phyloP scores from a whole-genome alignment of 2,329 filamentous ascomycete genomes.

The Juglanconis sp. region DNA sequence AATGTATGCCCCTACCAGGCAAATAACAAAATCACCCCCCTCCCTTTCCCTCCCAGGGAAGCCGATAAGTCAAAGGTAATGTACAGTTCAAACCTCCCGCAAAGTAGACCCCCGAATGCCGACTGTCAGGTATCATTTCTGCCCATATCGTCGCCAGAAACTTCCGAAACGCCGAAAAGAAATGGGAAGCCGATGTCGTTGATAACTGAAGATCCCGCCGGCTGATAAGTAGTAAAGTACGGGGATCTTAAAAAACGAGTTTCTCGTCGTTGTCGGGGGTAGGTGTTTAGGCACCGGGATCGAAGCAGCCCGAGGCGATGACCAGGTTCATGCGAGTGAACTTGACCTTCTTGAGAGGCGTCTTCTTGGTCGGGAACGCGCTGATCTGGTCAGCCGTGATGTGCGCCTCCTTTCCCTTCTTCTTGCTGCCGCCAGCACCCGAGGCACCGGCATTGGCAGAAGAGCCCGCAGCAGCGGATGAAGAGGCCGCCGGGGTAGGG shows the following conservation, averaged over 20 bases:
- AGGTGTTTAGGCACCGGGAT: constrained; percentile 23
- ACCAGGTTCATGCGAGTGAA: constrained; percentile 96
- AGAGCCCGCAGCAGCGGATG: constrained; percentile 31
- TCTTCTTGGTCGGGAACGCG: constrained; percentile 94
- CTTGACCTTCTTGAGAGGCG: constrained; percentile 85
- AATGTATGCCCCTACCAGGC: too few relatives aligned
- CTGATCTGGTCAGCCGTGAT: constrained; percentile 92
- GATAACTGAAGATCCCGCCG: not conserved
- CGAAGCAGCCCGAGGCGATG: constrained; percentile 73
- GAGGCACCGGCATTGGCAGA: constrained; percentile 27
- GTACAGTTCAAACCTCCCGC: not conserved
- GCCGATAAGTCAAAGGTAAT: not conserved
- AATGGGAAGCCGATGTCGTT: not conserved
- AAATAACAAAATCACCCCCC: too few relatives aligned
- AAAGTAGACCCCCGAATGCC: not conserved
- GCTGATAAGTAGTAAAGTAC: not conserved
- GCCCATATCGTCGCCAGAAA: not conserved
- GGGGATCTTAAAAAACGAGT: not conserved
- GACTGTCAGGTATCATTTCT: constrained; percentile 5
- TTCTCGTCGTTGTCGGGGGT: not conserved
- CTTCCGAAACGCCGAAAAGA: constrained; percentile 3
- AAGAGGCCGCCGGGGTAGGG: constrained; percentile 40
- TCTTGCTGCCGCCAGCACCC: constrained; percentile 46
- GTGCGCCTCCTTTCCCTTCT: constrained; percentile 85
- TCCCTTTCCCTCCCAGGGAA: not conserved